Evolutionary conservation across 1,139 yeast genomes (phyloP).

Genomic region (Candida tunisiensis): DNA sequence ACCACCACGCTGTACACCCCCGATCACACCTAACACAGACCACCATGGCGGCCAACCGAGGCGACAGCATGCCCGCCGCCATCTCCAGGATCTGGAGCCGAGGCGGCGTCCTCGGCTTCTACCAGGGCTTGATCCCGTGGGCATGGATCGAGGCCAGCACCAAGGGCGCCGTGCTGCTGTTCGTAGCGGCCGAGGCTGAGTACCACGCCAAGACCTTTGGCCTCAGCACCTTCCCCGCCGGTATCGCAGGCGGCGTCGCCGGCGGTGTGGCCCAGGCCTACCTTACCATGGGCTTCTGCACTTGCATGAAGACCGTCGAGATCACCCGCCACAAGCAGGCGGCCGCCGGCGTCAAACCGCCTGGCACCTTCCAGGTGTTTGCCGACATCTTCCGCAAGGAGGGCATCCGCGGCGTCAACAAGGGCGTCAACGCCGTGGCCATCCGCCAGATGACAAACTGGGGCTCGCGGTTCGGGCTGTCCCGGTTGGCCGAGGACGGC

Average conservation of each 20-base stretch:
- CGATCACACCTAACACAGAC: slow-evolving; percentile 37
- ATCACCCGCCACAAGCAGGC: slow-evolving; percentile 82
- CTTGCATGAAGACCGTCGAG: slow-evolving; percentile 96
- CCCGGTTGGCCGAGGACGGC: slow-evolving; percentile 79
- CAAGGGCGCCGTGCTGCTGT: slow-evolving; percentile 91
- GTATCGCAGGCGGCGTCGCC: slow-evolving; percentile 86
- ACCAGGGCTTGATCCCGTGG: slow-evolving; percentile 98
- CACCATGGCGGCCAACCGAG: slow-evolving; percentile 95
- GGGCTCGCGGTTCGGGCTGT: slow-evolving; percentile 93
- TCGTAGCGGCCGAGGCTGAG: slow-evolving; percentile 87
- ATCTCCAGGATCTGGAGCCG: slow-evolving; percentile 72
- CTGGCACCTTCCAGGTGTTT: slow-evolving; percentile 74
- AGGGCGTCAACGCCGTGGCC: slow-evolving; percentile 99
- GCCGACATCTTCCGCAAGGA: slow-evolving; percentile 67
- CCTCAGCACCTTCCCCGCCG: slow-evolving; percentile 56
- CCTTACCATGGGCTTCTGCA: slow-evolving; percentile 92
- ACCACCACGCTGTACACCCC: too few relatives aligned
- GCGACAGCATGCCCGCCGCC: slow-evolving; percentile 49
- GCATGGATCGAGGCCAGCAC: slow-evolving; percentile 99
- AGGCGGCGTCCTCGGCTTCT: slow-evolving; percentile 83
- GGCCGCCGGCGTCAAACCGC: slow-evolving; percentile 47
- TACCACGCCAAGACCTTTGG: slow-evolving; percentile 53
- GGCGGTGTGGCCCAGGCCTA: slow-evolving; percentile 98
- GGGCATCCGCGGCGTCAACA: slow-evolving; percentile 88
- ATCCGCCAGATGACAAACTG: slow-evolving; percentile 97